Evolutionary conservation across 805 yeast genomes (phyloP).

Genomic region (Wickerhamomyces rabaulensis): DNA sequence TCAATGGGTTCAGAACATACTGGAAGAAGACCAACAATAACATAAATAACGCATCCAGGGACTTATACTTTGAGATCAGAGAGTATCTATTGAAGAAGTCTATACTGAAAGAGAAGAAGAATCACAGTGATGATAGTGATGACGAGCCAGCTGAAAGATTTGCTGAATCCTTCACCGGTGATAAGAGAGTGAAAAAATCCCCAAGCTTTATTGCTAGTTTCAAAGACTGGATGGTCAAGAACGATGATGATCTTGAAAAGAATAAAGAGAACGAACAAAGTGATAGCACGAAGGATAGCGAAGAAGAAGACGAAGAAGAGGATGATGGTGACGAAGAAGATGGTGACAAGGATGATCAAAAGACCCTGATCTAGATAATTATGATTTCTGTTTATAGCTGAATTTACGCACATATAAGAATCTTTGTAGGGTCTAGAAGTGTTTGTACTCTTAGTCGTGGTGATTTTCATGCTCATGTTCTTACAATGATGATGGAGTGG

Average conservation of each 20-base stretch:
- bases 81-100: slow-evolving; percentile 57
- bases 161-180: slow-evolving; percentile 63
- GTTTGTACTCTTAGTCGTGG: no score
- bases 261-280: background rate
- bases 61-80: slow-evolving; percentile 78
- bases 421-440: no score
- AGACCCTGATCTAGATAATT: background rate
- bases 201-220: slow-evolving; percentile 26
- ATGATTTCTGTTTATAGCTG: background rate
- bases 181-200: slow-evolving; percentile 27
- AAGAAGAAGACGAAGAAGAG: slow-evolving; percentile 1
- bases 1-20: slow-evolving; percentile 79
- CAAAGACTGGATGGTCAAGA: slow-evolving; percentile 31
- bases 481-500: no score
- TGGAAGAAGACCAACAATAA: slow-evolving; percentile 72
- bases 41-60: slow-evolving; percentile 69
- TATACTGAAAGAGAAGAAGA: slow-evolving; percentile 16
- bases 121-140: slow-evolving; percentile 23
- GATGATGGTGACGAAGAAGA: background rate
- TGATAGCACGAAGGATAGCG: slow-evolving; percentile 4
- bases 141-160: slow-evolving; percentile 12
- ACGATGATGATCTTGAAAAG: slow-evolving; percentile 12
- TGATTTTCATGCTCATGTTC: no score
- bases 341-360: slow-evolving; percentile 1
- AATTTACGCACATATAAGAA: background rate